Base-by-base conservation (phyloP, 176 grass and related monocot genomes). In the Carex parvula region DNA sequence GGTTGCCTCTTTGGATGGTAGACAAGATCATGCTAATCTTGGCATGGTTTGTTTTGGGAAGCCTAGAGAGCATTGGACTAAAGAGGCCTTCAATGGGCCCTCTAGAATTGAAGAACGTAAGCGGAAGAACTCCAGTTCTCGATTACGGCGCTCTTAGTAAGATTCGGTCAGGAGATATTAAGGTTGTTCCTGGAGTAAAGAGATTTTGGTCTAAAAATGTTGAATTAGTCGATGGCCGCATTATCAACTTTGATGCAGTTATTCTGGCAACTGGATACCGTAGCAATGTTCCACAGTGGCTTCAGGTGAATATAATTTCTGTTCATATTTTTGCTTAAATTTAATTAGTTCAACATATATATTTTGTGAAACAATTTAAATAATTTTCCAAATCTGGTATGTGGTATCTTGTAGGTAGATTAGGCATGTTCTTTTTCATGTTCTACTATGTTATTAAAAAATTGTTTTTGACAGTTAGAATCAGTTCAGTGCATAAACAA, bases 181-280 rank as follows among this genome's bases (percentile, higher is more conserved):
- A 60, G 46, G 92, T 97, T 39, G 92, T 94, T 9, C 94, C 94
- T 0, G 89, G 83, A 0, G 79, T 94, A 0, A 60, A 72, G 14
- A 17, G 84, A 2, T 97, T 97, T 84, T 56, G 32, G 33, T 88
- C 83, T 7, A 50, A 54, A 2, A 44, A 29, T 0, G 92, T 87
- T 0, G 92, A 97, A 86, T 74, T 97, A 16, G 89, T 88, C 37
- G 90, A 94, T 9, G 94, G 94, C 39, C 81, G 78, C 0, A 33
- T 52, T 0, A 62, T 97, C 12, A n/a, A 11, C 54, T 35, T 94
- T 18, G 92, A 97, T 60, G 85, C 94, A 10, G 89, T 97, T 53
- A 75, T 97, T n/a, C 18, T 97, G 48, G 94, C 94, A 21, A 97
- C 92, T 1, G 94, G 94, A 3, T 97, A 97, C 89, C 87, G 87